phyloP scores from a whole-genome alignment of 2,329 filamentous ascomycete species.

The Claviceps sp. region DNA sequence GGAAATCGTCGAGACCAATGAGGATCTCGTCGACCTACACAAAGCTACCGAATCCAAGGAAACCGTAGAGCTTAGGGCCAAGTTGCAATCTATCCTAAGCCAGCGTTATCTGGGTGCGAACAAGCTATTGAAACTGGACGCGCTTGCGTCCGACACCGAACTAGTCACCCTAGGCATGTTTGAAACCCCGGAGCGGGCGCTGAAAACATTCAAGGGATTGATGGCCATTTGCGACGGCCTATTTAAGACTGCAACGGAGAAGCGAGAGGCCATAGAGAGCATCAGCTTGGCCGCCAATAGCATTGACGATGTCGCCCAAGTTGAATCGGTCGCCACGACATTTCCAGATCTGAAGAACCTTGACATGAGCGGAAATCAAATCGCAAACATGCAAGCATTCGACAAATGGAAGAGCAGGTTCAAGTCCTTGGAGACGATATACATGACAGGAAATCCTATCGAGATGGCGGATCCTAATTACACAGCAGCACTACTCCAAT shows the following conservation, averaged over 20 bases:
- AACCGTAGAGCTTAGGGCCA: conserved; percentile 49
- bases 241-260: conserved; percentile 59
- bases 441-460: conserved; percentile 66
- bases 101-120: conserved; percentile 56
- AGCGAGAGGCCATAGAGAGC: conserved; percentile 65
- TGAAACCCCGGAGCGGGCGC: conserved; percentile 51
- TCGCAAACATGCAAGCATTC: conserved; percentile 54
- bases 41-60: conserved; percentile 34
- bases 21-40: conserved; percentile 19
- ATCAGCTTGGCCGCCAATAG: conserved; percentile 73
- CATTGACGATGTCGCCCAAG: conserved; percentile 55
- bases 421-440: conserved; percentile 63
- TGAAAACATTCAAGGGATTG: conserved; percentile 84
- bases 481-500: conserved; percentile 55
- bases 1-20: conserved; percentile 36
- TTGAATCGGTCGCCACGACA: conserved; percentile 62
- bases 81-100: conserved; percentile 57
- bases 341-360: conserved; percentile 81
- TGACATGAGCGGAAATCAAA: conserved; percentile 73
- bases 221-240: conserved; percentile 74
- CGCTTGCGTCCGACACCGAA: conserved; percentile 57
- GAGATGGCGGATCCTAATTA: conserved; percentile 46
- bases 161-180: conserved; percentile 67
- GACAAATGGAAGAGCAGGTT: conserved; percentile 71
- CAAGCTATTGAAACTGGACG: conserved; percentile 76